Base-by-base conservation (phyloP, 768 basidiomycete species). In the Suillus brevipes region DNA sequence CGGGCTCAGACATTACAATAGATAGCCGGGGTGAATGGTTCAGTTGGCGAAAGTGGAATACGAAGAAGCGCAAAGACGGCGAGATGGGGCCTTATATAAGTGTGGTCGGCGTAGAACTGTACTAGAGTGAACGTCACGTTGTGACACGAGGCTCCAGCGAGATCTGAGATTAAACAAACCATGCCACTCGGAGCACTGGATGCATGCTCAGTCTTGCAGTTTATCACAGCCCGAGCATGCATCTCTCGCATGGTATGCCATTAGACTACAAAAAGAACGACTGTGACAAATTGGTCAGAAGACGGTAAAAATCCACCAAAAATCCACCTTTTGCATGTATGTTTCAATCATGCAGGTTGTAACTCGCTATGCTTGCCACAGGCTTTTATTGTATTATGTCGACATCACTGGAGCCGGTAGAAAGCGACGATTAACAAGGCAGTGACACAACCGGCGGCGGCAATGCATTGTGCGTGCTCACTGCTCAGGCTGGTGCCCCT, bases 81-180 rank as follows among this genome's bases (percentile, higher is more conserved):
- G 60, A 58, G 60, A 40, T 31, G 31, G 61, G 55, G 34, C 57
- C 28, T 50, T 23, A 45, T 38, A 49, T 37, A 53, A 53, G 28
- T 31, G 52, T 40, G 20, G 65, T 38, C 64, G 45, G 45, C 65
- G 63, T 42, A 67, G 53, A 34, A 66, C 37, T 28, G 36, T n/a
- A 59, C 69, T 70, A 64, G 61, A 71, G 72, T 61, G 68, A 59
- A 62, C 65, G 23, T 58, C 47, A 61, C 58, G 63, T 58, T 67
- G 36, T 56, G 43, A 66, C 75, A 76, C 73, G 75, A 77, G 75
- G 75, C 76, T 63, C 72, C 69, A 67, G 50, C 61, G 65, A 76
- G 75, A 69, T 69, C 69, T 67, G 72, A 37, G 67, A 68, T 62
- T 66, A 67, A 65, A 40, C 55, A 25, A 20, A 31, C n/a, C 50